Evolutionary conservation across 2,329 filamentous ascomycete species (phyloP).

Genomic region (Ustilaginoidea virens): DNA sequence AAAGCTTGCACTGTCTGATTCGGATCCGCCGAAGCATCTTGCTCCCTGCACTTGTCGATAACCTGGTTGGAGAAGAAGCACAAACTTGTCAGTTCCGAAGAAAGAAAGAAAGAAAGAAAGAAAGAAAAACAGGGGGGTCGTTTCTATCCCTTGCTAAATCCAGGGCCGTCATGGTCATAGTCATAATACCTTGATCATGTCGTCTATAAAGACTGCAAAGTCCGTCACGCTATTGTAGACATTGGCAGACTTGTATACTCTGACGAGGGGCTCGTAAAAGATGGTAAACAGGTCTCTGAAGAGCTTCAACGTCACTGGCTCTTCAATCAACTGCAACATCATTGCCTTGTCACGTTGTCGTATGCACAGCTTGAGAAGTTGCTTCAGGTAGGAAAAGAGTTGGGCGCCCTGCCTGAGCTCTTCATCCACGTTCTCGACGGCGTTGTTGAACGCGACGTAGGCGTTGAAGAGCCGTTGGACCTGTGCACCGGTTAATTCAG

Average conservation of each 20-base stretch:
- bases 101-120: no score
- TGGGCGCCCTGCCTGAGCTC: conserved; percentile 82
- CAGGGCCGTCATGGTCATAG: no score
- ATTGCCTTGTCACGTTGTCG: conserved; percentile 88
- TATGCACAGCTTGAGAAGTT: conserved; percentile 81
- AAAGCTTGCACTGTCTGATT: conserved; percentile 98
- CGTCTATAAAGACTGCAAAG: conserved; percentile 84
- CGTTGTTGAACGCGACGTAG: conserved; percentile 90
- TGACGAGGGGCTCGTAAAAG: conserved; percentile 93
- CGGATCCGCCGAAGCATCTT: conserved; percentile 83
- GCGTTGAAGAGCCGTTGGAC: conserved; percentile 81
- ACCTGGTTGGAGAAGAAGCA: conserved; percentile 30
- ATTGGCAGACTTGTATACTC: conserved; percentile 97
- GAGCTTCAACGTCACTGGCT: conserved; percentile 90
- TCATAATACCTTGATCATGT: conserved; percentile 65
- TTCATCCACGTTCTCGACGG: conserved; percentile 78
- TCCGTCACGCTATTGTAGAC: conserved; percentile 96
- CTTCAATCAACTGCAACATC: conserved; percentile 93
- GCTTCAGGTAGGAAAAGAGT: conserved; percentile 88
- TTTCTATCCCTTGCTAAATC: no score
- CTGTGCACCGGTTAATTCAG: conserved; percentile 57
- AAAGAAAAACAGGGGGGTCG: no score
- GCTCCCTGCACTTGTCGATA: conserved; percentile 48
- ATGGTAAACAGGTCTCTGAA: conserved; percentile 96
- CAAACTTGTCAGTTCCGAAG: no score